Evolutionary conservation across 2,329 filamentous ascomycete species (phyloP).

Genomic region (Harringtonia lauricola): DNA sequence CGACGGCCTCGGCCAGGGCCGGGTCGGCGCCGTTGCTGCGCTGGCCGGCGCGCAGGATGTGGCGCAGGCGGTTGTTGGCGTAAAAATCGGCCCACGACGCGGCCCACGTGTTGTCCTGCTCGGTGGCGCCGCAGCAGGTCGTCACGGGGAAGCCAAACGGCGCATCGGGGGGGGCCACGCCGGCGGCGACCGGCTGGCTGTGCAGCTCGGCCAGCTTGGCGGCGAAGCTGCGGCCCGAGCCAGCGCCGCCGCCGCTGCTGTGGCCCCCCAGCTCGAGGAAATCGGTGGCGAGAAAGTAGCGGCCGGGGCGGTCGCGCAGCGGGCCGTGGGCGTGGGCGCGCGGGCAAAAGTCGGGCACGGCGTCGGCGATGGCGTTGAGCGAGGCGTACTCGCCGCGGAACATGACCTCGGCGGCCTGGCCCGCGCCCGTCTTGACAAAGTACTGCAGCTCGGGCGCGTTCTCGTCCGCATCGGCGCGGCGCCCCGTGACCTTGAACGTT

Average conservation of each 20-base stretch:
- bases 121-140: constrained; percentile 79
- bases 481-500: constrained; percentile 34
- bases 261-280: constrained; percentile 62
- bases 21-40: constrained; percentile 53
- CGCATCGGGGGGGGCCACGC: constrained; percentile 46
- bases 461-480: constrained; percentile 8
- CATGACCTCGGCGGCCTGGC: constrained; percentile 52
- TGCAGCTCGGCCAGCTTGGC: constrained; percentile 71
- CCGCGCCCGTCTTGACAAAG: constrained; percentile 63
- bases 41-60: constrained; percentile 48
- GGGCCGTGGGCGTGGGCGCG: constrained; percentile 62
- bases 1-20: constrained; percentile 52
- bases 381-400: constrained; percentile 73
- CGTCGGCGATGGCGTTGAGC: constrained; percentile 66
- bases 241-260: constrained; percentile 18
- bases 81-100: constrained; percentile 79
- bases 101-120: constrained; percentile 66
- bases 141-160: constrained; percentile 76
- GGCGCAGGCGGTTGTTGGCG: constrained; percentile 60
- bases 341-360: constrained; percentile 67
- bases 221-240: constrained; percentile 50
- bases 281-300: constrained; percentile 59
- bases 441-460: constrained; percentile 24
- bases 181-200: constrained; percentile 61
- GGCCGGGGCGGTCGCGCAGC: constrained; percentile 37